Evolutionary conservation across 108 stramenopile genomes (phyloP).

Genomic region (Skeletonema grethae): DNA sequence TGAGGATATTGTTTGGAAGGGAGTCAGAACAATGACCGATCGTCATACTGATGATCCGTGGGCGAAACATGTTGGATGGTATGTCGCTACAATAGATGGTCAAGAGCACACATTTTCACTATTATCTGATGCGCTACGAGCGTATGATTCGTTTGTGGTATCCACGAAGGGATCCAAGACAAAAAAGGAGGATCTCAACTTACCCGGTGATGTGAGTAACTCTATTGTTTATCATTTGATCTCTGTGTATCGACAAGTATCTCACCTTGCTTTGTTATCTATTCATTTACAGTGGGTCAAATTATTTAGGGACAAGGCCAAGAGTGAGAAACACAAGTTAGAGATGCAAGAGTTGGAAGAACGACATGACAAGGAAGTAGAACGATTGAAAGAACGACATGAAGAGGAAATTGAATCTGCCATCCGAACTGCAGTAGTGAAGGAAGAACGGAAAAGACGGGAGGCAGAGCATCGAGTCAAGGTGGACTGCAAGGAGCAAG

Average conservation of each 20-base stretch:
- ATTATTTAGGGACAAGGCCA: slow-evolving; percentile 2
- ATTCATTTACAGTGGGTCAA: background rate
- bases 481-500: background rate
- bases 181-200: slow-evolving; percentile 11
- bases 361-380: background rate
- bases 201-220: slow-evolving; percentile 9
- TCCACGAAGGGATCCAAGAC: slow-evolving; percentile 3
- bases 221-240: background rate
- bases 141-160: slow-evolving; percentile 10
- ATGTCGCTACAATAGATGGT: slow-evolving; percentile 24
- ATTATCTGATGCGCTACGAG: slow-evolving; percentile 9
- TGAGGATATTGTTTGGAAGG: slow-evolving; percentile 13
- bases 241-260: no score
- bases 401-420: background rate
- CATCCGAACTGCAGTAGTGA: background rate
- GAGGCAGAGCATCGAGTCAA: background rate
- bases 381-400: background rate
- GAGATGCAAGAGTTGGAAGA: background rate
- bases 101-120: slow-evolving; percentile 10
- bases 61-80: slow-evolving; percentile 30
- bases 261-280: background rate
- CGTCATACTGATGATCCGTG: slow-evolving; percentile 11
- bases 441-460: background rate
- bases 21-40: slow-evolving; percentile 13
- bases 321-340: background rate